These are phyloP conservation scores for Eucalyptus pumila DNA, from an alignment of 345 rosid genomes.

Conservation along the genomic window DNA sequence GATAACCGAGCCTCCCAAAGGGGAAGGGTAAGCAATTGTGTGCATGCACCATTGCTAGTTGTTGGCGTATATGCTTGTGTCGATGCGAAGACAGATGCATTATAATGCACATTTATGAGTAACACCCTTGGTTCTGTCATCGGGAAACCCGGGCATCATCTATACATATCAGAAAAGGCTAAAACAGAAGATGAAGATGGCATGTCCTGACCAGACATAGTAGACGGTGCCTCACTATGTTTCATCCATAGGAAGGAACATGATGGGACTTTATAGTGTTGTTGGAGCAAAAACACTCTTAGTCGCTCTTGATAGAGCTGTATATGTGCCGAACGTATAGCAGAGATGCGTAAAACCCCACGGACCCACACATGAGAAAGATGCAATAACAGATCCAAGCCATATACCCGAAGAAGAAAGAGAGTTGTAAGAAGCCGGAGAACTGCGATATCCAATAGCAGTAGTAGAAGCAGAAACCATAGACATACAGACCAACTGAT, in stretches of 20 bases:
- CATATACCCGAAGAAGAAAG: constrained; percentile 85
- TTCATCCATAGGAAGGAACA: neutral
- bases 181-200: neutral
- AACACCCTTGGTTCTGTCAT: neutral
- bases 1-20: neutral
- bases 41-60: neutral
- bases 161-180: neutral
- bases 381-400: constrained; percentile 74
- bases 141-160: neutral
- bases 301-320: constrained; percentile 77
- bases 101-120: neutral
- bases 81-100: neutral
- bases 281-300: neutral
- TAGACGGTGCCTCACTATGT: neutral
- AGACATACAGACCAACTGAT: constrained; percentile 57
- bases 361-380: constrained; percentile 71
- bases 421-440: constrained; percentile 81
- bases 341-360: constrained; percentile 63
- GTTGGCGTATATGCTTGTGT: neutral
- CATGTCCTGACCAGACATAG: neutral
- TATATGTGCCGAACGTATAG: constrained; percentile 70
- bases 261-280: neutral
- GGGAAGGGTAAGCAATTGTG: neutral
- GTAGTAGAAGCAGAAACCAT: constrained; percentile 59
- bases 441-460: constrained; percentile 54